Percentiles rank a stretch among this genome's conserved stretches.
Evolutionary conservation across 2,329 filamentous ascomycete genomes (phyloP).

Genomic region (Tolypocladium capitatum): DNA sequence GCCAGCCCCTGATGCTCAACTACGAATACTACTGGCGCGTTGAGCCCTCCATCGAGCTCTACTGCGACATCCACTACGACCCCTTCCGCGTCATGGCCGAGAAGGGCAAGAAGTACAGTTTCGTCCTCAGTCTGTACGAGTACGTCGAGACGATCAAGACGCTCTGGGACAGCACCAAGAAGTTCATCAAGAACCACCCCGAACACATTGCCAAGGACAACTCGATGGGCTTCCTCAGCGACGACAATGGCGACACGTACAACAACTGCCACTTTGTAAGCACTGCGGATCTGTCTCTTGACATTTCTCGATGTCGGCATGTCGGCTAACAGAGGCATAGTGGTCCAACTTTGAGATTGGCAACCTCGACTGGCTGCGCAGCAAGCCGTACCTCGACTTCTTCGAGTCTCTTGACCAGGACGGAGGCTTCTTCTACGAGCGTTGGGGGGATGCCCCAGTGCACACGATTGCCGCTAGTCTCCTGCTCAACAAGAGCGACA

Average conservation of each 20-base stretch:
- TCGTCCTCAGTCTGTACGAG: constrained; percentile 89
- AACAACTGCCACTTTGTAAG: constrained; percentile 95
- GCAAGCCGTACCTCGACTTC: constrained; percentile 77
- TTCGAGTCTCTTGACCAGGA: constrained; percentile 80
- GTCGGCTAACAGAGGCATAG: constrained; percentile 29
- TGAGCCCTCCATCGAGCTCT: constrained; percentile 91
- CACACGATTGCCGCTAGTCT: constrained; percentile 92
- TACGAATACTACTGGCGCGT: constrained; percentile 99
- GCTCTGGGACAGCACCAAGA: constrained; percentile 89
- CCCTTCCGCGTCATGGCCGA: constrained; percentile 95
- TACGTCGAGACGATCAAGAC: constrained; percentile 94
- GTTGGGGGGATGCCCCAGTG: constrained; percentile 94
- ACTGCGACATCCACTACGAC: constrained; percentile 90
- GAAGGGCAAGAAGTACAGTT: constrained; percentile 96
- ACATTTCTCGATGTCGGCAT: not conserved
- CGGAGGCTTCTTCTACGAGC: constrained; percentile 97
- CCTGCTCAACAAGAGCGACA: constrained; percentile 79
- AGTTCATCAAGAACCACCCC: constrained; percentile 81
- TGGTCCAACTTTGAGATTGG: constrained; percentile 99
- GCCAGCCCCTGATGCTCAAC: constrained; percentile 80
- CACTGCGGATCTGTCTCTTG: not conserved
- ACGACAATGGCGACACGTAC: constrained; percentile 82
- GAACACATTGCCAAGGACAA: constrained; percentile 78
- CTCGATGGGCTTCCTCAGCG: constrained; percentile 80
- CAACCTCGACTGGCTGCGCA: constrained; percentile 85